Base-by-base conservation (phyloP, 169 alveolate genomes). In the Pseudocohnilembus persalinus region DNA sequence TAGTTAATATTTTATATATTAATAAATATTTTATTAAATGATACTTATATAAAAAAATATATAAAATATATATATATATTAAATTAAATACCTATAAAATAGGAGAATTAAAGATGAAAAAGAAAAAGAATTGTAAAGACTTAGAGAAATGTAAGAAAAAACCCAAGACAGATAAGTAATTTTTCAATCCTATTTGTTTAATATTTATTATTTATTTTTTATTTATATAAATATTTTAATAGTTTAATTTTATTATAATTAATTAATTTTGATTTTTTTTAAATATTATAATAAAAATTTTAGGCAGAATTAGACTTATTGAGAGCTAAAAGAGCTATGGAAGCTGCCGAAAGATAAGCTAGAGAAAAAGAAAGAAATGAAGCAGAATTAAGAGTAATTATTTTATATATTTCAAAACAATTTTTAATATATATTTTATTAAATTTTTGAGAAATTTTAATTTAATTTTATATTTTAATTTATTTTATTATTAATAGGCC, bases 321-420 rank as follows among this genome's bases (percentile, higher is more conserved):
- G 76, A 90, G 94, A 82, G 97, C 97, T 24, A 94, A 94, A 83
- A 91, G 96, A 90, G 97, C 96, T 1, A 91, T 86, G 87, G 97
- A 94, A 86, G 91, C 92, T 82, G 87, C 82, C 77, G 97, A 94
- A 83, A 92, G 96, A 88, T 81, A 91, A 64, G 92, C 93, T 29
- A 89, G 95, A 84, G 91, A 86, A 72, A 92, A 92, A 80, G 95
- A 94, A 81, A 88, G 91, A 91, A 84, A 84, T 30, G 97, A 94
- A 78, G 88, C 84, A 28, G 91, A 88, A 72, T 64, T 85, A 31
- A 92, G 82, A 84, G 89, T 88, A 89, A 88, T 65, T n/a, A n/a
- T n/a, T n/a, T n/a, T n/a, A n/a, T n/a, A n/a, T n/a, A n/a, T n/a
- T n/a, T n/a, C n/a, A n/a, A n/a, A n/a, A n/a, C n/a, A n/a, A n/a